Base-by-base conservation (phyloP, 192 early-diverging fungal genomes). In the Linderina pennispora region DNA sequence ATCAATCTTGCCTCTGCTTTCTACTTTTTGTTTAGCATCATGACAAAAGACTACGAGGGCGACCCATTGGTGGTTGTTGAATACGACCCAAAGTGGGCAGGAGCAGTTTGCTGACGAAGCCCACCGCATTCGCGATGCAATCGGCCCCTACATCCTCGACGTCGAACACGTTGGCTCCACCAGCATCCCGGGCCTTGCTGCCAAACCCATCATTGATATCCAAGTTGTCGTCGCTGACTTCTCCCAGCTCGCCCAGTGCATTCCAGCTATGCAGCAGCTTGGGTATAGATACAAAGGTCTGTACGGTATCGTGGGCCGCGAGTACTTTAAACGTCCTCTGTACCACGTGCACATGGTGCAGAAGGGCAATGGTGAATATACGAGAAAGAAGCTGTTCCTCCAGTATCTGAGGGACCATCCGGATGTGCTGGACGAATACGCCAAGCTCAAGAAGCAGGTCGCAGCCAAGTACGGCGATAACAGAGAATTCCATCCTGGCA, bases 131-230 rank as follows among this genome's bases (percentile, higher is more conserved):
- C 15, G 22, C 15, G n/a, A 36, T 1, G 37, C 31, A 0, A 39
- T 51, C 1, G 49, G 35, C 4, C 7, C 17, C 5, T 25, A 33
- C 14, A 19, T 47, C 3, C n/a, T 46, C n/a, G 21, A 6, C 1
- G 32, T 60, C 23, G 57, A 52, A 18, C 57, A 60, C 24, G 26
- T 52, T 15, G 51, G 51, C 17, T 50, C 58, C 10, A 61, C 58
- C n/a, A 61, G 58, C 22, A 53, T 61, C 36, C 50, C 58, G 6
- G 58, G 58, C 8, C 33, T 53, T 11, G 39, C 50, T 7, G 50
- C 58, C 17, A 61, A 61, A n/a, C 50, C 58, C 14, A 48, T 53
- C 31, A 48, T 61, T 32, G 58, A 61, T 41, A 61, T 61, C 5
- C 50, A 52, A 6, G 2, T 48, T 0, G 21, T 61, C 5, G 50